Evolutionary conservation across 2,329 filamentous ascomycete genomes (phyloP), one percentile per base, ranked within the genome.

Genomic region (Fusarium haematococcum): DNA sequence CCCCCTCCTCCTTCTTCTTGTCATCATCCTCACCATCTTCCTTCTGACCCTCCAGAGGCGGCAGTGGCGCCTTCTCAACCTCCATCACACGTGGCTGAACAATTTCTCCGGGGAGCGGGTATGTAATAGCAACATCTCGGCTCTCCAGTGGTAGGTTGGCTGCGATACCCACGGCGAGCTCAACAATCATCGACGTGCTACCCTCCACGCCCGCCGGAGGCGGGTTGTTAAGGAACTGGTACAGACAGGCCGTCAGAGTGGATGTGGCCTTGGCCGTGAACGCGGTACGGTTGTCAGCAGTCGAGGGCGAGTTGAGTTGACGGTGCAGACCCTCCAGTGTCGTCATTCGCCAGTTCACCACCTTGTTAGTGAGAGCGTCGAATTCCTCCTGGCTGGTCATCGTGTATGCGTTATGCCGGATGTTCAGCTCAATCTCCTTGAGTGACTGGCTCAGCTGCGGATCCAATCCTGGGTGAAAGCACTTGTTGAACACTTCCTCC

Each of bases 281-380:
- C 63, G 90, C 86, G 9, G 88, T 84, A 33, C 92, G 91, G 82
- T 95, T 89, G 13, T 93, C 89, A 14, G 87, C 87, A 52, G 91
- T 92, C 64, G 92, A 88, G 0, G 90, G 85, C 5, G 92, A 91
- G 66, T 89, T 88, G 20, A 98, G 87, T 39, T 89, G 83, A 62
- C 93, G 91, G 73, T 92, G 89, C 20, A 99, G 87, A n/a, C 96
- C 97, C 79, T 99, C 97, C 18, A 98, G 87, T 4, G 97, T 99
- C 5, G 96, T 92, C 84, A 98, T 91, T 69, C 97, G 91, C 97
- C 97, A 99, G 80, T 93, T 94, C 69, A 97, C 92, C 52, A 98
- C 91, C 83, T 97, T 97, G 54, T 92, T 91, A 25, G 94, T 94
- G 65, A 97, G 88, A 1, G 95, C 95, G 63, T 98, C 95, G 76